Percentiles rank a stretch among this genome's conserved stretches.
Conservation (phyloP, 1,284 basidiomycete species). For the Ustilago crameri region DNA sequence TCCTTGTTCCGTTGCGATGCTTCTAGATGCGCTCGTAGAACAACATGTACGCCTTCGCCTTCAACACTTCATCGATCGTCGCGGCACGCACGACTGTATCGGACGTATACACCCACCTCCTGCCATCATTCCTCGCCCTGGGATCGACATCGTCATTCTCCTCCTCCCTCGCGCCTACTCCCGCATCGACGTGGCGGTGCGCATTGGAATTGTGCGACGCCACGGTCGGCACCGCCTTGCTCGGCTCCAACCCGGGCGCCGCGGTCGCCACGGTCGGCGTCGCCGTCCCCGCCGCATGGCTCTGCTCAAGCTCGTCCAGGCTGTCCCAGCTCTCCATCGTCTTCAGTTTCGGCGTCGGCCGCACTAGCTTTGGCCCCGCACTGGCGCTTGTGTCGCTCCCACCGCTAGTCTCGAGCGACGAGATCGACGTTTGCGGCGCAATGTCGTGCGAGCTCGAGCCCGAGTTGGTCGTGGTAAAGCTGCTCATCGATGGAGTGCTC, state of each 20-base stretch:
- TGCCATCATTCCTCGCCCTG: constrained; percentile 51
- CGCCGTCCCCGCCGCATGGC: constrained; percentile 7
- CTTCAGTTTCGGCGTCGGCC: constrained; percentile 33
- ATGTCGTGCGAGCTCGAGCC: constrained; percentile 29
- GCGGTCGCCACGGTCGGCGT: constrained; percentile 1
- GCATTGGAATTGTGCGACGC: constrained; percentile 30
- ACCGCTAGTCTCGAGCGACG: constrained; percentile 29
- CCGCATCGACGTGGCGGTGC: constrained; percentile 25
- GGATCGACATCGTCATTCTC: constrained; percentile 41
- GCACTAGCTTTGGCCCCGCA: constrained; percentile 25
- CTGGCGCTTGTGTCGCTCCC: constrained; percentile 5
- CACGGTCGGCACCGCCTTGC: constrained; percentile 19
- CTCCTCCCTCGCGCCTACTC: constrained; percentile 10
- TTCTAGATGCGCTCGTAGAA: constrained; percentile 77
- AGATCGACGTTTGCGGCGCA: constrained; percentile 33
- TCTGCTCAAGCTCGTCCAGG: constrained; percentile 37
- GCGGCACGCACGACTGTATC: constrained; percentile 82
- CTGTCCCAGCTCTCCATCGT: constrained; percentile 43
- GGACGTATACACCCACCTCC: constrained; percentile 88
- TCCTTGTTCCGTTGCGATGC: too few species aligned
- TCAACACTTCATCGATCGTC: constrained; percentile 85
- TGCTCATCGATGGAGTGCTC: constrained; percentile 24
- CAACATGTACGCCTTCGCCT: constrained; percentile 88
- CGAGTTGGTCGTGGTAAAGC: constrained; percentile 10
- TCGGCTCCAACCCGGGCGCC: constrained; percentile 16